Conservation (phyloP, 805 yeast species). For the Spathaspora passalidarum region DNA sequence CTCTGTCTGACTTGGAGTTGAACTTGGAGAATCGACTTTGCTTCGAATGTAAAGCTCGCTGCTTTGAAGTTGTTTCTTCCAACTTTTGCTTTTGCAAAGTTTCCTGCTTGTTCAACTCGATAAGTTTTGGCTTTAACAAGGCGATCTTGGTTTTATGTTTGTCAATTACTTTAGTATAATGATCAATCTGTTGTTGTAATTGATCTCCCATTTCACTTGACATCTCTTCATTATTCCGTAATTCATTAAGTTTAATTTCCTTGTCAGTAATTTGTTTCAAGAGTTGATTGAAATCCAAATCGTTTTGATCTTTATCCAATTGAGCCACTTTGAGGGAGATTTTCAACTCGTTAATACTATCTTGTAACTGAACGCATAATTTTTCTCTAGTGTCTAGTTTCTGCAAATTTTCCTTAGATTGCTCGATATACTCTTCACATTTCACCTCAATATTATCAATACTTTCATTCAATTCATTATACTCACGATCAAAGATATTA, state of each 20-base stretch:
- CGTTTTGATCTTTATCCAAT: constrained; percentile 56
- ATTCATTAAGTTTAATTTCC: constrained; percentile 44
- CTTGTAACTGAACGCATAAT: constrained; percentile 42
- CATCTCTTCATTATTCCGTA: constrained; percentile 31
- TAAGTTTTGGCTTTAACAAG: constrained; percentile 39
- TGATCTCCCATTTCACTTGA: constrained; percentile 27
- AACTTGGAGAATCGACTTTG: constrained; percentile 69
- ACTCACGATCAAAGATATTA: constrained; percentile 73
- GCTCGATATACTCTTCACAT: constrained; percentile 48
- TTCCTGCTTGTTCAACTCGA: constrained; percentile 40
- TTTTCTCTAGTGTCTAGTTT: constrained; percentile 63
- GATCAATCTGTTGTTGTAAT: constrained; percentile 16
- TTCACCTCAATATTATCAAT: constrained; percentile 60
- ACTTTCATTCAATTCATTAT: constrained; percentile 55
- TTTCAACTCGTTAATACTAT: constrained; percentile 44
- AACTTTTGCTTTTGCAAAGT: constrained; percentile 34
- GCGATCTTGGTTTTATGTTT: constrained; percentile 36
- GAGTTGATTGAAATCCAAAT: constrained; percentile 47
- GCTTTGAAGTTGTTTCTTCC: constrained; percentile 44
- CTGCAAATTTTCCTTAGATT: constrained; percentile 51
- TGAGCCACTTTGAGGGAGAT: constrained; percentile 48
- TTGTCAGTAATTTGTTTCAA: constrained; percentile 48
- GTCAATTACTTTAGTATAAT: constrained; percentile 25
- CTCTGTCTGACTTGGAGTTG: constrained; percentile 52
- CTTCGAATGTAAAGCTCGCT: constrained; percentile 62